phyloP scores from a whole-genome alignment of 1,284 basidiomycete species.

The Malassezia obtusa region DNA sequence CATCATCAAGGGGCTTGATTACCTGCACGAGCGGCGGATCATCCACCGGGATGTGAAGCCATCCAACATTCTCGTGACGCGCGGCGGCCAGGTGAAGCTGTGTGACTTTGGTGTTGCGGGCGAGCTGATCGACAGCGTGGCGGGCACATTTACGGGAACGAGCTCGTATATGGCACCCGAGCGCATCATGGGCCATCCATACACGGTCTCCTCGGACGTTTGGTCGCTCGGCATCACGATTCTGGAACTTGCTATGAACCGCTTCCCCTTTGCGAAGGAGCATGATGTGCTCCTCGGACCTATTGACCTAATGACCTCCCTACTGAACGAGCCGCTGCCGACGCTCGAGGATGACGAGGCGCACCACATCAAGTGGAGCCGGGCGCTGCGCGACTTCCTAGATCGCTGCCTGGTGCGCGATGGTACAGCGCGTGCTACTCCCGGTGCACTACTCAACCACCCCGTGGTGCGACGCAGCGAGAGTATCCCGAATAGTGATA shows the following conservation, averaged over 20 bases:
- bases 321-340: conserved; percentile 73
- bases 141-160: conserved; percentile 91
- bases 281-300: conserved; percentile 58
- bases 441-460: conserved; percentile 72
- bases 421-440: conserved; percentile 62
- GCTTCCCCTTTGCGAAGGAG: conserved; percentile 89
- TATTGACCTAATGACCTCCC: conserved; percentile 86
- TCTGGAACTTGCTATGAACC: conserved; percentile 83
- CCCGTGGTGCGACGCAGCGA: conserved; percentile 77
- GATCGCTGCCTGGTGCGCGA: conserved; percentile 62
- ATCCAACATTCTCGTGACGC: conserved; percentile 81
- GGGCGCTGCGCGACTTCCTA: conserved; percentile 86
- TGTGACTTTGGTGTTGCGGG: conserved; percentile 96
- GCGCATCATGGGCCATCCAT: conserved; percentile 75
- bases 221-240: conserved; percentile 93
- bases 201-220: conserved; percentile 91
- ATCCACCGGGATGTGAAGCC: conserved; percentile 98
- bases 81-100: conserved; percentile 76
- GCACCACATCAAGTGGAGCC: conserved; percentile 60
- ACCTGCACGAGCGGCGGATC: conserved; percentile 79
- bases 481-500: conserved; percentile 57
- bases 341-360: conserved; percentile 58
- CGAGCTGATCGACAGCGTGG: conserved; percentile 78
- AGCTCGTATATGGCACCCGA: conserved; percentile 99
- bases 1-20: conserved; percentile 80